Conservation (phyloP, 768 basidiomycete species). For the Gautieria morchelliformis region DNA sequence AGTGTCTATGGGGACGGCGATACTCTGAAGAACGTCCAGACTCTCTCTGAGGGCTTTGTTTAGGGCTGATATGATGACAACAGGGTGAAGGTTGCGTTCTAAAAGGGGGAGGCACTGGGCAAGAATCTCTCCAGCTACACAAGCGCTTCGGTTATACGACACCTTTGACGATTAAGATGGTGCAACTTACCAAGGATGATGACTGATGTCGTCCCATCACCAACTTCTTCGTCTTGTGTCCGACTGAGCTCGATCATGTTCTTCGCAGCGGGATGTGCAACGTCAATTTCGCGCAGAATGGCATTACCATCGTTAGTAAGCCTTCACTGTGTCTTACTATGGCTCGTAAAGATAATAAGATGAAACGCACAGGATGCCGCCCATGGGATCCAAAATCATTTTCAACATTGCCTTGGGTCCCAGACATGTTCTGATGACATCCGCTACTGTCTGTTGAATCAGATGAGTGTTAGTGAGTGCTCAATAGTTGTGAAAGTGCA, state of each 20-base stretch:
- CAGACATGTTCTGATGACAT: conserved; percentile 94
- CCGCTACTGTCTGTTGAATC: conserved; percentile 76
- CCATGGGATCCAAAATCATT: conserved; percentile 99
- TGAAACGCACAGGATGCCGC: conserved; percentile 75
- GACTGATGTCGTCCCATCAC: conserved; percentile 96
- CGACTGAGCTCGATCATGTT: conserved; percentile 98
- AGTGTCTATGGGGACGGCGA: conserved; percentile 86
- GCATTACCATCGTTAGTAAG: conserved; percentile 99
- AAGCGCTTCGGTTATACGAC: not conserved
- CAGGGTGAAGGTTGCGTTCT: conserved; percentile 95
- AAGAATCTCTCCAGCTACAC: conserved; percentile 87
- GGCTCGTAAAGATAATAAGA: not conserved
- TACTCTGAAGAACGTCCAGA: conserved; percentile 75
- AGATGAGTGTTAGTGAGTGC: not conserved
- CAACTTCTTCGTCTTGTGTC: conserved; percentile 98
- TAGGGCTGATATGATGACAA: conserved; percentile 97
- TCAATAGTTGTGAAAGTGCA: not conserved
- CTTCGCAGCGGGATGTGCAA: conserved; percentile 97
- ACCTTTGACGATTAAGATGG: not conserved
- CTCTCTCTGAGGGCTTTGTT: conserved; percentile 93
- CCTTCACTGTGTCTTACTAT: conserved; percentile 30
- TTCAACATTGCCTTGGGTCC: conserved; percentile 98
- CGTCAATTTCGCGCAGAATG: conserved; percentile 95
- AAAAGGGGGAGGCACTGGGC: conserved; percentile 89
- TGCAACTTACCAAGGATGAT: conserved; percentile 78